Conservation (phyloP, 768 basidiomycete species). For the Auriscalpium orientale region DNA sequence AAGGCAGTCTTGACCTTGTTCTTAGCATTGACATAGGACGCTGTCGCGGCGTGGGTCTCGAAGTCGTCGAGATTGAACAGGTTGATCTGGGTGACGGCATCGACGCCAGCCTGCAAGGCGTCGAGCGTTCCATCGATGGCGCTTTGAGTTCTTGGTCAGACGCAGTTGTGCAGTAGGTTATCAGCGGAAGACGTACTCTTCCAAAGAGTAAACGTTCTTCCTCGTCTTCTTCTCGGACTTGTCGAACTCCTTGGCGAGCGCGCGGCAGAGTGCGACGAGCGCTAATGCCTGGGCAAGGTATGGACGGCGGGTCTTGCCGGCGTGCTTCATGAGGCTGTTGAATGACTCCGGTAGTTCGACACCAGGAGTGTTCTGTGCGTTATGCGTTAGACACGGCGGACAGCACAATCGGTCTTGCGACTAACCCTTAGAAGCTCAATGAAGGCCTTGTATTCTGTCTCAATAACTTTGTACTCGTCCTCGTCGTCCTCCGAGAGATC, state of each 20-base stretch:
- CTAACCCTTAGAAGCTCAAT: not conserved
- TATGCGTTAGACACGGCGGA: not conserved
- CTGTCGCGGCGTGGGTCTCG: conserved; percentile 2
- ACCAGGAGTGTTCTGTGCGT: not conserved
- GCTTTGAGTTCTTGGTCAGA: not conserved
- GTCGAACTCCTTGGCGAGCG: conserved; percentile 4
- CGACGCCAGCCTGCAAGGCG: not conserved
- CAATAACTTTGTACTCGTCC: not conserved
- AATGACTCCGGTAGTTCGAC: not conserved
- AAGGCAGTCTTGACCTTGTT: conserved; percentile 1
- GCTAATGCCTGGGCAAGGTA: conserved; percentile 11
- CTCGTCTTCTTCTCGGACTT: not conserved
- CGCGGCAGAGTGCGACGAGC: conserved; percentile 7
- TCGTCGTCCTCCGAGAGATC: not conserved
- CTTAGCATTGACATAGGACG: not conserved
- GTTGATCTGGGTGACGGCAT: conserved; percentile 4
- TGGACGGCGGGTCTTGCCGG: conserved; percentile 5
- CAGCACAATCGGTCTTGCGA: not conserved
- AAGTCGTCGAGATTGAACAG: conserved; percentile 1
- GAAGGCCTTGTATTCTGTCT: conserved; percentile 1
- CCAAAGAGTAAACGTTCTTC: conserved; percentile 1
- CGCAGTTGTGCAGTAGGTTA: not conserved
- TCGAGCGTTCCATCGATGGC: conserved; percentile 3
- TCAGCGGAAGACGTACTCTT: conserved; percentile 3
- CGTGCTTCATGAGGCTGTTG: conserved; percentile 5